Conservation (phyloP, 2,329 filamentous ascomycete genomes). For the Fusarium sp. region DNA sequence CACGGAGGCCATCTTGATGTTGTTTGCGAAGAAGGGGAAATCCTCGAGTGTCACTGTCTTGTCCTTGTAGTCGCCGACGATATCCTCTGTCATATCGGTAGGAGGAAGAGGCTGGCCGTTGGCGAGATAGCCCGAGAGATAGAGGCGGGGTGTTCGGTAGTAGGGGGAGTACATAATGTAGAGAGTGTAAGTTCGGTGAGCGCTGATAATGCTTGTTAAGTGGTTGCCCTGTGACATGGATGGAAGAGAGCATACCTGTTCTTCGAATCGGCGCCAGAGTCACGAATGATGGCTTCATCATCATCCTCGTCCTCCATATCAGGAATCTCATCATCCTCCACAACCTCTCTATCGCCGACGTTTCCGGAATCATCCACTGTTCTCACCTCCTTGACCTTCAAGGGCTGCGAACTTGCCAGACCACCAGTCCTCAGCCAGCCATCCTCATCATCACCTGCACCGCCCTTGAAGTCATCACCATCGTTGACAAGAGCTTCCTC, state of each 20-base stretch:
- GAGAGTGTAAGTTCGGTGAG: conserved; percentile 93
- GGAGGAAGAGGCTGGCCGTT: conserved; percentile 86
- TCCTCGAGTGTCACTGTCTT: conserved; percentile 99
- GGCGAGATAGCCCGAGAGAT: conserved; percentile 89
- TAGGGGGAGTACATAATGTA: conserved; percentile 99
- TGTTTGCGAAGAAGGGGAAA: conserved; percentile 93
- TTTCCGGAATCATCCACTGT: conserved; percentile 93
- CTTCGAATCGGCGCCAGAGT: conserved; percentile 67
- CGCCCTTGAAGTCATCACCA: conserved; percentile 74
- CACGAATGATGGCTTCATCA: conserved; percentile 94
- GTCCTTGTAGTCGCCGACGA: conserved; percentile 96
- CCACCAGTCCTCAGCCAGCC: conserved; percentile 94
- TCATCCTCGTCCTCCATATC: conserved; percentile 99
- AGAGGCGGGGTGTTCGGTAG: conserved; percentile 95
- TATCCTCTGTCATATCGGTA: conserved; percentile 94
- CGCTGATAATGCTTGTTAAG: conserved; percentile 64
- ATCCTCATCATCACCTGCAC: conserved; percentile 75
- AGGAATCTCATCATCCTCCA: conserved; percentile 87
- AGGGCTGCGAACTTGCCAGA: conserved; percentile 80
- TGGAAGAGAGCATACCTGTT: conserved; percentile 58
- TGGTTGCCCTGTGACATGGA: not conserved
- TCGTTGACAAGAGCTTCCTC: conserved; percentile 90
- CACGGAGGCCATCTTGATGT: conserved; percentile 95
- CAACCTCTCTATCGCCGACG: conserved; percentile 79
- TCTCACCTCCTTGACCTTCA: conserved; percentile 84